Evolutionary conservation across 371 early-diverging fungal genomes (phyloP).

Genomic region (Entomophthora muscae): DNA sequence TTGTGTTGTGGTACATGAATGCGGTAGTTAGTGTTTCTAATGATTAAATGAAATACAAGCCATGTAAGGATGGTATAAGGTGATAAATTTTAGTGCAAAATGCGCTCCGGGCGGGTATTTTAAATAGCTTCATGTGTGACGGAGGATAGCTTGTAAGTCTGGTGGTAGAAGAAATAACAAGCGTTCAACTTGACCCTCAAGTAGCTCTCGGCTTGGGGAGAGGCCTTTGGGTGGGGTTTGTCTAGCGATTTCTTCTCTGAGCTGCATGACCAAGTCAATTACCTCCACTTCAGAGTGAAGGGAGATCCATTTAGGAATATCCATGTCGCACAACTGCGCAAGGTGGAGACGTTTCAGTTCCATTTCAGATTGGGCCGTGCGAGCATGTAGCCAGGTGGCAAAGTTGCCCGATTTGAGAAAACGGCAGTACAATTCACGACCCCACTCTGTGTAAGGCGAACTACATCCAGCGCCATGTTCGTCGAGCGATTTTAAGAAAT

Average conservation of each 20-base stretch:
- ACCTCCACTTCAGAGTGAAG: slow-evolving; percentile 31
- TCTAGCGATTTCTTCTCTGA: slow-evolving; percentile 20
- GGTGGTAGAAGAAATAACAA: background rate
- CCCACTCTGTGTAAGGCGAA: slow-evolving; percentile 12
- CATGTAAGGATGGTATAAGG: no score
- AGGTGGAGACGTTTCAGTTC: slow-evolving; percentile 43
- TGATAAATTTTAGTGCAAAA: no score
- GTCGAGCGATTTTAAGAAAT: slow-evolving; percentile 28
- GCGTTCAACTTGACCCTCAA: no score
- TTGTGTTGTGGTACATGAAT: no score
- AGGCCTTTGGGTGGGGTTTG: no score
- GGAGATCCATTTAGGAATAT: slow-evolving; percentile 26
- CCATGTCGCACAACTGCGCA: slow-evolving; percentile 29
- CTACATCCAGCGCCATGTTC: slow-evolving; percentile 19
- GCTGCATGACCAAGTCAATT: slow-evolving; percentile 35
- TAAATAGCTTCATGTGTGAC: no score
- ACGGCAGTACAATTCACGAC: slow-evolving; percentile 55
- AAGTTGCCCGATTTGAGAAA: slow-evolving; percentile 89
- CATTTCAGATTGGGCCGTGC: slow-evolving; percentile 55
- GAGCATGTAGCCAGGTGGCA: slow-evolving; percentile 80
- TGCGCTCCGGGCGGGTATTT: no score
- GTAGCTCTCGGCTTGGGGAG: no score
- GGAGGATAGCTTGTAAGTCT: background rate
- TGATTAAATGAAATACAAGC: no score
- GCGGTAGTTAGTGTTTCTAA: no score